These are phyloP conservation scores for Forsythia suspensa DNA, from an alignment of 257 asterid species.

Conservation along the genomic window DNA sequence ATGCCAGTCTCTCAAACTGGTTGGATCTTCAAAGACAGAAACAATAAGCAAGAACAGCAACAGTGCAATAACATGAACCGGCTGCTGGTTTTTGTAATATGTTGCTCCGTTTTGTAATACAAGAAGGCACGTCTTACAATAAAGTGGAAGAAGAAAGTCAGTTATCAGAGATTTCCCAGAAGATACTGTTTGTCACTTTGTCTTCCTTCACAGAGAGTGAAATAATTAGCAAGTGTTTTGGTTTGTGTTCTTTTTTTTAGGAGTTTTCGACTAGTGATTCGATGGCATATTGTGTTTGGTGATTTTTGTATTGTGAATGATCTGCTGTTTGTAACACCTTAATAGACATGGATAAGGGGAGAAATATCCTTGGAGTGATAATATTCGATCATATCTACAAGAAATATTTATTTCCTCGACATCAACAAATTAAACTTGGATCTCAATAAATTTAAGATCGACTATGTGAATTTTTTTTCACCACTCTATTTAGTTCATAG, in stretches of 20 bases:
- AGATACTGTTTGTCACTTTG: not conserved
- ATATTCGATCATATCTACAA: not conserved
- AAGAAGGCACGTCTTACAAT: not conserved
- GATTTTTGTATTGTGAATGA: not conserved
- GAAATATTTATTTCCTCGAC: too few species aligned
- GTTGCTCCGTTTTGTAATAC: not conserved
- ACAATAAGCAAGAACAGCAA: not conserved
- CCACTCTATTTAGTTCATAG: not conserved
- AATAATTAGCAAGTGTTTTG: not conserved
- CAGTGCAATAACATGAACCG: not conserved
- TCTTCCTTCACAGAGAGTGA: not conserved
- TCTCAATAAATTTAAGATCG: too few species aligned
- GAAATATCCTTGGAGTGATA: not conserved
- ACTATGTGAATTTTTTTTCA: not conserved
- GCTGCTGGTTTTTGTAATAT: not conserved
- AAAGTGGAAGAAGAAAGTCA: not conserved
- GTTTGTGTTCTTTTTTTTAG: not conserved
- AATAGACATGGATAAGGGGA: not conserved
- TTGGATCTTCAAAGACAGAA: slow-evolving; percentile 21
- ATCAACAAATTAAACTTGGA: too few species aligned
- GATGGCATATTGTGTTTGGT: not conserved
- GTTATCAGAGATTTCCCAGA: not conserved
- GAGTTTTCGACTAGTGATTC: not conserved
- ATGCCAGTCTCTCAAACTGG: slow-evolving; percentile 69
- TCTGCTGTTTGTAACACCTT: not conserved